Percentiles rank a stretch among this genome's conserved stretches.
Conservation (phyloP, 768 basidiomycete species). For the Floccularia luteovirens region DNA sequence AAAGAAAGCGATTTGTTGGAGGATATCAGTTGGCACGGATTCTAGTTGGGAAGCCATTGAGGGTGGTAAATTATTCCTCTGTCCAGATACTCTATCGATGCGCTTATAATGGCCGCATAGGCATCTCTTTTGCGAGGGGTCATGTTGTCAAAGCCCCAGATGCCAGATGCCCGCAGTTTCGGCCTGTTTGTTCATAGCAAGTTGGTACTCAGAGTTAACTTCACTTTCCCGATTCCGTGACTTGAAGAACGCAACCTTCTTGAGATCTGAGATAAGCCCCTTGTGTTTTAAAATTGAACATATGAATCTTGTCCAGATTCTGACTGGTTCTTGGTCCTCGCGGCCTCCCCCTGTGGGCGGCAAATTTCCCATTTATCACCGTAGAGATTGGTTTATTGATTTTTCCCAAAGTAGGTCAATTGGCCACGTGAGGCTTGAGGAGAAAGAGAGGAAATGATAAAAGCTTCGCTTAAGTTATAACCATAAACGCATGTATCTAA, state of each 20-base stretch:
- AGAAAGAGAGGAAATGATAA: conserved; percentile 3
- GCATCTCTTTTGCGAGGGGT: neutral
- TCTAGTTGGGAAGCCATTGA: conserved; percentile 43
- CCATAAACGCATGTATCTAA: neutral
- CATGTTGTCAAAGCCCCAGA: conserved; percentile 2
- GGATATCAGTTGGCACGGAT: conserved; percentile 45
- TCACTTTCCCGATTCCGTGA: neutral
- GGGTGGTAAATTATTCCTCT: no score
- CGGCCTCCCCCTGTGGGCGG: no score
- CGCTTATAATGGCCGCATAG: no score
- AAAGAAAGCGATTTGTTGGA: conserved; percentile 47
- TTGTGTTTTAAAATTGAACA: neutral
- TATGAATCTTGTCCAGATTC: no score
- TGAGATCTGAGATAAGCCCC: conserved; percentile 1
- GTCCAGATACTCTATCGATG: no score
- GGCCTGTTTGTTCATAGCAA: neutral
- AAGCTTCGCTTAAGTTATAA: neutral
- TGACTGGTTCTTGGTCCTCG: no score
- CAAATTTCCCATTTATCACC: conserved; percentile 3
- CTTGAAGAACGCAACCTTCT: neutral
- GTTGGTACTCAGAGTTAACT: neutral
- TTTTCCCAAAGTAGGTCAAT: neutral
- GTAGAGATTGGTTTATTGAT: neutral
- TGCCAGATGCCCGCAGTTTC: neutral
- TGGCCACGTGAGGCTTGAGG: conserved; percentile 1